Evolutionary conservation across 164 flowering plant species (phyloP), one percentile per base, ranked within the genome.

Genomic region (Chimonanthus salicifolius): DNA sequence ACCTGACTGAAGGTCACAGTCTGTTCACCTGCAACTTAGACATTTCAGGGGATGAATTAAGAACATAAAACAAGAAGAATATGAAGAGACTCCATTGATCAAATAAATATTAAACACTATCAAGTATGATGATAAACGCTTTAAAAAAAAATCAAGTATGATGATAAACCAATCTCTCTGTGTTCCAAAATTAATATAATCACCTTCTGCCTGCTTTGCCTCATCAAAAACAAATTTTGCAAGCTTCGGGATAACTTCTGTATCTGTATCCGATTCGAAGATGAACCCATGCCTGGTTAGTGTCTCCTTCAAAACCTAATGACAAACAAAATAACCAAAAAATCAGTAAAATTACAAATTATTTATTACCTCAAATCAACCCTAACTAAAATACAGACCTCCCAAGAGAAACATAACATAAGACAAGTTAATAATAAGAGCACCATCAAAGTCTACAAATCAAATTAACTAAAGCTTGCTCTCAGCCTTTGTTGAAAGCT

Each of bases 231-330:
- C 90, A 85, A 82, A 92, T 73, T 95, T 95, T 69, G 99, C 98
- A 78, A 96, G 97, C 87, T 96, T 96, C 58, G 99, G 99, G 71
- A 96, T 96, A 5, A 96, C 98, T 90, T 94, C 99, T 10, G 99
- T 96, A 75, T 96, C 99, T 47, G 98, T 96, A 21, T 96, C 99
- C 51, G 99, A 95, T 81, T 93, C 94, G 84, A 95, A 95, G 49
- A 78, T 87, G 78, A 92, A 95, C 16, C 97, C 97, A 85, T 95
- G 98, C 11, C 99, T 85, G 54, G 92, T 77, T 8, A 95, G 81
- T 2, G 97, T 89, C 85, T 89, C 90, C 82, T 95, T 93, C 71
- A 95, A 78, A 63, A 92, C 99, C 99, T 95, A 78, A 68, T 77
- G 15, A 74, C 33, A 6, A 62, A 33, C 50, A 67, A 62, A 47